Conservation (phyloP, 352 stramenopile genomes). For the Phytophthora europaea region DNA sequence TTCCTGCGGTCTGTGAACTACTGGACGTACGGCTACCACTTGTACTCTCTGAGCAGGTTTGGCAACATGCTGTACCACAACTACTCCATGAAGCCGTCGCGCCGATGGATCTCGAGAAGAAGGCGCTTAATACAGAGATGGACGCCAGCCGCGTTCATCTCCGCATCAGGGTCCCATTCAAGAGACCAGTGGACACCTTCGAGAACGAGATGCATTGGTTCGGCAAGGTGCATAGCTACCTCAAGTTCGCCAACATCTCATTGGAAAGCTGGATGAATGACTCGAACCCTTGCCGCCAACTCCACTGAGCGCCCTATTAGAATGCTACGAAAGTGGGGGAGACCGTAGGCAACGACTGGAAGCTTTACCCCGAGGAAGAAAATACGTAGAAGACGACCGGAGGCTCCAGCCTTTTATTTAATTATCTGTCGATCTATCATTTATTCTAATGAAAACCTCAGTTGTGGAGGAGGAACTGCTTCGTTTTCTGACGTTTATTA, state of each 20-base stretch:
- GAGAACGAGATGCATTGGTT: constrained; percentile 63
- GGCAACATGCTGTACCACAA: constrained; percentile 74
- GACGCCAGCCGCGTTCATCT: constrained; percentile 58
- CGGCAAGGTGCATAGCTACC: constrained; percentile 55
- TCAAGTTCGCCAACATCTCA: constrained; percentile 65
- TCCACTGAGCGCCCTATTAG: constrained; percentile 72
- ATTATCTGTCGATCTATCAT: no score
- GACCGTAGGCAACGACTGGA: constrained; percentile 59
- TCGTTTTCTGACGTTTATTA: no score
- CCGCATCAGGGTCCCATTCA: constrained; percentile 56
- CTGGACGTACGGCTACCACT: constrained; percentile 74
- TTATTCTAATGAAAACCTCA: no score
- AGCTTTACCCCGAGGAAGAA: constrained; percentile 30
- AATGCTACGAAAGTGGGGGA: constrained; percentile 56
- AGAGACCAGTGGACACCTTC: constrained; percentile 56
- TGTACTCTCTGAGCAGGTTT: constrained; percentile 66
- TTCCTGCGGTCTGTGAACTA: constrained; percentile 28
- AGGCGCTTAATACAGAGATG: constrained; percentile 52
- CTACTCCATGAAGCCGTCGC: constrained; percentile 70
- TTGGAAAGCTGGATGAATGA: constrained; percentile 60
- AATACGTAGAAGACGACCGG: constrained; percentile 1
- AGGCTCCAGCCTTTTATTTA: neutral
- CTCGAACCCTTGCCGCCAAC: constrained; percentile 62
- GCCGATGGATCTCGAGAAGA: constrained; percentile 46
- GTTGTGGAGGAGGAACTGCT: no score